Percentiles rank a stretch among this genome's conserved stretches.
These are phyloP conservation scores for Trichoderma oligosporum DNA, from an alignment of 2,329 filamentous ascomycete genomes.

Conservation along the genomic window DNA sequence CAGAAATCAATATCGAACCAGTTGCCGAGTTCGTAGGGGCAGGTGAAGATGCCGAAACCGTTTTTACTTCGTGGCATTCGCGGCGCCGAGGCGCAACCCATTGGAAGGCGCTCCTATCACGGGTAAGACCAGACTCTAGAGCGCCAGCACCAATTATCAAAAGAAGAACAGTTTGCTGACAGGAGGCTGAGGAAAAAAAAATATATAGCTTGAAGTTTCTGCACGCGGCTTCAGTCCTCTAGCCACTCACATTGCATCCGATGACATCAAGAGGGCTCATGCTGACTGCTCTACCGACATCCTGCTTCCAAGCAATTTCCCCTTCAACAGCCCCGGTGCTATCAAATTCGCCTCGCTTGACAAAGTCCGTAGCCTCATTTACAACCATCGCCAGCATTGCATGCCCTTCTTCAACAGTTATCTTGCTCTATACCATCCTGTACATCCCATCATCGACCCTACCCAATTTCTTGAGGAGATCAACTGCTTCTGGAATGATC, in stretches of 20 bases:
- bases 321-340: neutral
- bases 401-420: slow-evolving; percentile 1
- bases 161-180: neutral
- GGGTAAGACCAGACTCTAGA: no score
- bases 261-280: neutral
- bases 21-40: neutral
- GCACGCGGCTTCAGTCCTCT: neutral
- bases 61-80: neutral
- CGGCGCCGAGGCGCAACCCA: neutral
- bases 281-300: slow-evolving; percentile 1
- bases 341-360: neutral
- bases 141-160: no score
- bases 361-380: neutral
- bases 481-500: neutral
- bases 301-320: slow-evolving; percentile 3
- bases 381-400: neutral
- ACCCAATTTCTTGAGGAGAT: neutral
- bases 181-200: neutral
- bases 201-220: neutral
- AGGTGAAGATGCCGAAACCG: neutral
- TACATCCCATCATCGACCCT: slow-evolving; percentile 5
- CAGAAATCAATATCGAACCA: neutral
- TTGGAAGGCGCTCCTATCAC: slow-evolving; percentile 1
- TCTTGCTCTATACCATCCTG: neutral
- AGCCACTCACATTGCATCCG: neutral